phyloP scores from a whole-genome alignment of 179 eudicot species.

The Beta corolliflora region DNA sequence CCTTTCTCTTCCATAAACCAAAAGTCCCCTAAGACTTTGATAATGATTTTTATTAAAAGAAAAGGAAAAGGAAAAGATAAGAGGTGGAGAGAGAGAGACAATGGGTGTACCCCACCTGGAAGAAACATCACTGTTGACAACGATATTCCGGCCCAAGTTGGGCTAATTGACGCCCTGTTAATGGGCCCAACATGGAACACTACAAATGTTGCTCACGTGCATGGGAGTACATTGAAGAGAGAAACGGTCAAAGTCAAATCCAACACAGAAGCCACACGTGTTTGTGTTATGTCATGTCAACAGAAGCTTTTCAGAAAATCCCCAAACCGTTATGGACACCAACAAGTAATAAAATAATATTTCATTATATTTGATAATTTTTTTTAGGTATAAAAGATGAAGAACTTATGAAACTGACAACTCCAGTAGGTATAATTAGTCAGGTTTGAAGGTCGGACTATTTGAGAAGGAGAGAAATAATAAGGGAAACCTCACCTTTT shows the following conservation, averaged over 20 bases:
- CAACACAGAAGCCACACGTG: conserved; percentile 1
- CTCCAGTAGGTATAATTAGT: too few species aligned
- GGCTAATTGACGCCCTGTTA: background rate
- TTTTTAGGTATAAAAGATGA: too few species aligned
- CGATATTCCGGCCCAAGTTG: background rate
- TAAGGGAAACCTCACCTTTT: too few species aligned
- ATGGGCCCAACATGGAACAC: background rate
- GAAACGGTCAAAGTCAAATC: background rate
- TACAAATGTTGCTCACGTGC: background rate
- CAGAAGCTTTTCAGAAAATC: background rate
- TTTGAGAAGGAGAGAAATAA: too few species aligned
- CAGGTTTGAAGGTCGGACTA: too few species aligned
- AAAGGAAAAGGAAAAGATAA: background rate
- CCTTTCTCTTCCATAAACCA: too few species aligned
- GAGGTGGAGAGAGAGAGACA: too few species aligned
- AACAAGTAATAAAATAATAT: too few species aligned
- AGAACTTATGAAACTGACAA: too few species aligned
- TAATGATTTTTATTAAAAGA: too few species aligned
- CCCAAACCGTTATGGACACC: background rate
- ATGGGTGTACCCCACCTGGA: background rate
- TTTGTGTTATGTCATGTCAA: background rate
- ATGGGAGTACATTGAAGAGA: background rate
- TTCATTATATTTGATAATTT: too few species aligned
- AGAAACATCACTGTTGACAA: background rate
- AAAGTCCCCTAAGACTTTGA: too few species aligned